Base-by-base conservation (phyloP, 345 rosid species). In the Xanthoceras sorbifolium region DNA sequence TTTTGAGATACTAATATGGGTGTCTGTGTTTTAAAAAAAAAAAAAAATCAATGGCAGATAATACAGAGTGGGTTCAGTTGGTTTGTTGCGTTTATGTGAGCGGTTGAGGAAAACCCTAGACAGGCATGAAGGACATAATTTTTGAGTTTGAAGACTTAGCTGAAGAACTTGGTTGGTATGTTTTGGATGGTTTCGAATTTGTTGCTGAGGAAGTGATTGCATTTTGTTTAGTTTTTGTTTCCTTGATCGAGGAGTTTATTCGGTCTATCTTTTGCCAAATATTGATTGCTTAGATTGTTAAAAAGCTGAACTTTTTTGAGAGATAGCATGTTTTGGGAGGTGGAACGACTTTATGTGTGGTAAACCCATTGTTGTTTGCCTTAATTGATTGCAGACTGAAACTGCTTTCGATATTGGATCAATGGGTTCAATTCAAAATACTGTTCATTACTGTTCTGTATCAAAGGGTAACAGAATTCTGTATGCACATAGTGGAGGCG, bases 371-470 rank as follows among this genome's bases (percentile, higher is more conserved):
- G 9, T 76, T 57, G 42, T 66, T 64, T 2, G 17, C 6, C 5
- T 42, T 38, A 25, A 42, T 70, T 78, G 44, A 22, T 76, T 42
- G 34, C 22, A 1, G 40, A n/a, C 20, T 76, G 64, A n/a, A 42
- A 67, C 52, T 57, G 79, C 29, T 64, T 72, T 67, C 36, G 9
- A 62, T 44, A 54, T 50, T 15, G 7, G 23, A 11, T 46, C 15
- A 15, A 90, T 93, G 98, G 91, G 85, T 69, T 81, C 90, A 17
- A 87, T 90, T 73, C 87, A 81, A 74, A 87, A 86, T 64, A 90
- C 84, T 8, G 94, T 94, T 69, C 91, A 83, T 62, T 92, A 92
- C 72, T 93, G 93, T 81, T 90, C 91, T 69, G 89, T 92, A 11
- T 85, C 90, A 1, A 88, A 79, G 84, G 89, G 86, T 69, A 87